A percentile compares a stretch with the other conserved stretches of the same genome.
phyloP scores from a whole-genome alignment of 306 rosid species.

The Benincasa hispida region DNA sequence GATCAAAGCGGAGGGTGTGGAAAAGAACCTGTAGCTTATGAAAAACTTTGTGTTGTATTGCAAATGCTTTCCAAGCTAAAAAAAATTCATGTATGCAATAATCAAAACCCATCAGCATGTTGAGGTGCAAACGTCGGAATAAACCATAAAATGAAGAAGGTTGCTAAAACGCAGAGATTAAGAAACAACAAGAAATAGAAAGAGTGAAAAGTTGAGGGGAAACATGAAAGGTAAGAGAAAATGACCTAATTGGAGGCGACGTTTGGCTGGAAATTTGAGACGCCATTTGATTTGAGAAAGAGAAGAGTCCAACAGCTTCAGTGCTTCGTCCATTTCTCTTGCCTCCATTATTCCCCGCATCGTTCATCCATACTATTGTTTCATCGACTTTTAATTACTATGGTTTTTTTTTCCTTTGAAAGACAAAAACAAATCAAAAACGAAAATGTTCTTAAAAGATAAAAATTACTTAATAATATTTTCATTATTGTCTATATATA shows the following conservation, averaged over 20 bases:
- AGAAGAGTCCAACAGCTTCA: conserved; percentile 36
- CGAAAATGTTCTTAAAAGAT: too few relatives aligned
- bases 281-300: conserved; percentile 64
- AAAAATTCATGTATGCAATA: neutral
- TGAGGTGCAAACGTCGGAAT: neutral
- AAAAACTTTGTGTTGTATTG: neutral
- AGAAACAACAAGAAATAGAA: neutral
- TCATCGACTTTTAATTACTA: too few relatives aligned
- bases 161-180: neutral
- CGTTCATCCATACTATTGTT: neutral
- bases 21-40: neutral
- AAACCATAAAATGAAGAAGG: neutral
- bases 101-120: neutral
- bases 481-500: too few relatives aligned
- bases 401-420: too few relatives aligned
- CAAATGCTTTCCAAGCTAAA: neutral
- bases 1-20: neutral
- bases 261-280: conserved; percentile 53
- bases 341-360: conserved; percentile 17
- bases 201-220: neutral
- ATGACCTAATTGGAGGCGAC: conserved; percentile 54
- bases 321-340: conserved; percentile 32
- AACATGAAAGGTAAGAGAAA: conserved; percentile 1
- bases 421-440: too few relatives aligned
- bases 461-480: too few relatives aligned